Conservation (phyloP, 1,284 basidiomycete genomes). For the Porodaedalea pini region DNA sequence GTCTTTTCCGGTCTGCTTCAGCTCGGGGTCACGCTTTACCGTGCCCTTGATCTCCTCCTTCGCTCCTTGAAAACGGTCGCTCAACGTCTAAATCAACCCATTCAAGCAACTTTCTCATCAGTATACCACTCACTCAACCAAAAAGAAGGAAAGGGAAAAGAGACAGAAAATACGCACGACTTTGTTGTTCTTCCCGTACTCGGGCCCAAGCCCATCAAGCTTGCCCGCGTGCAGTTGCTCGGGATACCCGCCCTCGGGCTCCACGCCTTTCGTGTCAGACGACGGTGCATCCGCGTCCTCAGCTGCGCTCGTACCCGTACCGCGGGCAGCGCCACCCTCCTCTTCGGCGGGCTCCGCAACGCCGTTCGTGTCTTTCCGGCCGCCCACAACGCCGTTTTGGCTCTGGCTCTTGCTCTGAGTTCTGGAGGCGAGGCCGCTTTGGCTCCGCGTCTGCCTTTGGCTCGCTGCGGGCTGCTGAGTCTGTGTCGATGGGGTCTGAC, state of each 20-base stretch:
- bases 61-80: slow-evolving; percentile 18
- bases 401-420: not conserved
- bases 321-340: slow-evolving; percentile 12
- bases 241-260: slow-evolving; percentile 23
- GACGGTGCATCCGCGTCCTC: not conserved
- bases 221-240: slow-evolving; percentile 29
- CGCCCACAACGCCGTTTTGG: not conserved
- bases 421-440: no score
- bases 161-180: slow-evolving; percentile 5
- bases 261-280: not conserved
- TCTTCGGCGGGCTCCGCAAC: slow-evolving; percentile 13
- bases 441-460: no score
- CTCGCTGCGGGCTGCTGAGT: no score
- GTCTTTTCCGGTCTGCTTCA: slow-evolving; percentile 20
- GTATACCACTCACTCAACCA: no score
- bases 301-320: not conserved
- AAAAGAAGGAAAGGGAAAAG: not conserved
- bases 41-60: slow-evolving; percentile 21
- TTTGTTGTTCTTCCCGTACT: slow-evolving; percentile 21
- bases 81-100: slow-evolving; percentile 12
- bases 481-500: not conserved
- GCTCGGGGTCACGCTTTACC: slow-evolving; percentile 16
- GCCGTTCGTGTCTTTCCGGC: slow-evolving; percentile 3
- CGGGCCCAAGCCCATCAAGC: slow-evolving; percentile 27
- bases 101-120: no score